These are phyloP conservation scores for Aureoboletus auriporus DNA, from an alignment of 768 basidiomycete species.

Conservation along the genomic window DNA sequence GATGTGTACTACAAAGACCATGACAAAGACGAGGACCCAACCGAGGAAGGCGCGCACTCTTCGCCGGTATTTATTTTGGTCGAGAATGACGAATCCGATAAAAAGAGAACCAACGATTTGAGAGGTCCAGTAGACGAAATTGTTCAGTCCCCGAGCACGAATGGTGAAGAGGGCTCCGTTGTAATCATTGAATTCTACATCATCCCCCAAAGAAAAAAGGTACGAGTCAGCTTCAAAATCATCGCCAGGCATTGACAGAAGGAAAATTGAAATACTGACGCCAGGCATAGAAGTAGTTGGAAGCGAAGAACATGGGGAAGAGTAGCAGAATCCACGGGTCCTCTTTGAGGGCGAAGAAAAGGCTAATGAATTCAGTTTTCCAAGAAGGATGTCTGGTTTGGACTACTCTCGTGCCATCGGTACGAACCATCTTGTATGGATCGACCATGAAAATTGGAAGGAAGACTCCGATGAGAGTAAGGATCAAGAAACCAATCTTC, in stretches of 20 bases:
- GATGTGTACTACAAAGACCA: conserved; percentile 67
- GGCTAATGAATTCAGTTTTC: conserved; percentile 66
- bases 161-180: conserved; percentile 78
- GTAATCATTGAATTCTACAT: conserved; percentile 74
- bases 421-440: conserved; percentile 69
- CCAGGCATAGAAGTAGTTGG: conserved; percentile 86
- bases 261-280: conserved; percentile 41
- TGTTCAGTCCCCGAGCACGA: conserved; percentile 75
- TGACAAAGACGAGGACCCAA: conserved; percentile 58
- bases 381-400: conserved; percentile 65
- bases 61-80: conserved; percentile 51
- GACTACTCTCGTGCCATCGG: conserved; percentile 66
- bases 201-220: background rate
- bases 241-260: background rate
- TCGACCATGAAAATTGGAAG: conserved; percentile 68
- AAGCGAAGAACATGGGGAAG: conserved; percentile 83
- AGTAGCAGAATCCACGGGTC: conserved; percentile 73
- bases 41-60: conserved; percentile 68
- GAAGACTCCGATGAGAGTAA: conserved; percentile 62
- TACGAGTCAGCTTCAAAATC: background rate
- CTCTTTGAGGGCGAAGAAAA: conserved; percentile 61
- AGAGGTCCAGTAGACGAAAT: conserved; percentile 72
- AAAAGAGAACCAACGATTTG: conserved; percentile 74
- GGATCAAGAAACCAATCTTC: conserved; percentile 74
- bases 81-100: conserved; percentile 65